Evolutionary conservation across 345 rosid species (phyloP), one percentile per base, ranked within the genome.

Genomic region (Corymbia maculata): DNA sequence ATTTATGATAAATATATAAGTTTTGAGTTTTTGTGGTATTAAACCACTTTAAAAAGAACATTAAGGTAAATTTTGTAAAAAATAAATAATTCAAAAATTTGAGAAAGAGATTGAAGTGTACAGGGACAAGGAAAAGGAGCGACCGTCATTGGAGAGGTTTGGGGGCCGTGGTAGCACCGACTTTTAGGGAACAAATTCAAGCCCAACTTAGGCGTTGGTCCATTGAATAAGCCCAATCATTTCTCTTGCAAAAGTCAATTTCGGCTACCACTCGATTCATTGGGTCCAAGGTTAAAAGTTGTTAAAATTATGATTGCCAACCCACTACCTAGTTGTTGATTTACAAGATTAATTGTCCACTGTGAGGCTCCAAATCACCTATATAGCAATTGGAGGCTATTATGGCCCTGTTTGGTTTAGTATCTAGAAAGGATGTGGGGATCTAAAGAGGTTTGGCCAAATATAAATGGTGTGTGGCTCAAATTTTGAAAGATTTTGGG

Each of bases 181-280:
- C 24, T 52, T 52, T 0, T 17, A 0, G 17, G 1, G 7, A 52
- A 0, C 0, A 52, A 52, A 52, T 52, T 66, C 4, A 6, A 30
- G 0, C 24, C 0, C 10, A 19, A 53, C 0, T 19, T 1, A 53
- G 17, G 8, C 17, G 8, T 36, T 53, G 24, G 8, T 53, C 57
- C 2, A 30, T 15, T 66, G 44, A 30, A 7, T 6, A 4, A 66
- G 1, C 42, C 42, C 16, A 66, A 30, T 30, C 42, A 66, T 66
- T 66, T 30, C 6, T 66, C 11, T n/a, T n/a, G 42, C 21, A 13
- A 66, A 30, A 8, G 7, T 66, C 6, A 66, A 66, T 66, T 66
- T 66, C 6, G 30, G 4, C 21, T 30, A 15, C 17, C 30, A n/a
- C 36, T 7, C 0, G 79, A 66, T 30, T 68, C 22, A 32, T 30